Base-by-base conservation (phyloP, 192 early-diverging fungal species). In the Coemansia sp. region DNA sequence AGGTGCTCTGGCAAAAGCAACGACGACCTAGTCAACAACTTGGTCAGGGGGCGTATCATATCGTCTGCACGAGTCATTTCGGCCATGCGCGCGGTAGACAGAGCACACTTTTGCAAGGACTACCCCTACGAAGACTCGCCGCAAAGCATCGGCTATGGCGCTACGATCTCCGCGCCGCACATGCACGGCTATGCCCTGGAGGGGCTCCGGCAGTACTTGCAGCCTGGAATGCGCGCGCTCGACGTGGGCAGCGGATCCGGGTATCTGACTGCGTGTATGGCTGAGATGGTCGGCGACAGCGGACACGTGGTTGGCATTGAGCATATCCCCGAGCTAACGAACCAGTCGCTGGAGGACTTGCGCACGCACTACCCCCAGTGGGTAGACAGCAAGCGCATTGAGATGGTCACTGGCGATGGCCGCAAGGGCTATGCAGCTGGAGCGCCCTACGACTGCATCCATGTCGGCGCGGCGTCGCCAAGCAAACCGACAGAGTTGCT, bases 191-290 rank as follows among this genome's bases (percentile, higher is more conserved):
- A 91, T 61, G 93, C 94, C 0, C 84, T 97, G 1, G 86, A 92
- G 43, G 62, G 83, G 25, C 85, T 97, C 3, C 65, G 87, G 8
- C 67, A 82, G 6, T 89, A 77, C 66, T 64, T 95, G 20, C 59
- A 84, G 58, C 86, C 89, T 6, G 92, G 92, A 25, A 89, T 89
- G 77, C 79, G 71, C 69, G 94, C 73, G 15, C 80, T 94, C 10
- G 95, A 97, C 73, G 85, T 97, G 9, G 95, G 95, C 24, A 88
- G 88, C 37, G 95, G 95, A 2, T 94, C 92, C 15, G 95, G 95
- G 10, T 96, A 96, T 75, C 75, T 97, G 46, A 86, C 90, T 2
- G 87, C 91, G 1, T 94, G 92, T 46, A 87, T 97, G 85, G 91
- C 95, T 17, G 84, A 88, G 24, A 87, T 95, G 87, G 91, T 93